phyloP scores from a whole-genome alignment of 148 eudicot species.

The Rhododendron mucronatum region DNA sequence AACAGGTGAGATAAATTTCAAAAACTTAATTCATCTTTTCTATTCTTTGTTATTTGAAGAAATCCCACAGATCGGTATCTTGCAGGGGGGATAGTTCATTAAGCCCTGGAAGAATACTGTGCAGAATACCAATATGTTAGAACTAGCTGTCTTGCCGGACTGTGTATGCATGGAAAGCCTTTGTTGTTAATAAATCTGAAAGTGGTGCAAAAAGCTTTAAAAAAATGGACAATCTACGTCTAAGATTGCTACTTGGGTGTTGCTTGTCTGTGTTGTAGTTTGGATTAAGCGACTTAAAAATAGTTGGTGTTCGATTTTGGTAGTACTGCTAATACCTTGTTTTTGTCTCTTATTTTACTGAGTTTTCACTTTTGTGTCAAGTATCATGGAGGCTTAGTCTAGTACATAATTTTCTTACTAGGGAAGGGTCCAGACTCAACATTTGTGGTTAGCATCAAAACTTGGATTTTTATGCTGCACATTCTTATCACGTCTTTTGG shows the following conservation, averaged over 20 bases:
- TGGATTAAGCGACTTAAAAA: background rate
- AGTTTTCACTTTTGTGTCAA: background rate
- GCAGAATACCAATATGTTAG: background rate
- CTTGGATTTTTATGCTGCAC: background rate
- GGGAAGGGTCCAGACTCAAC: background rate
- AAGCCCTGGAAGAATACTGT: background rate
- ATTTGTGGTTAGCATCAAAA: background rate
- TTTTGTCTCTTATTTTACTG: background rate
- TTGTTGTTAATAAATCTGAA: background rate
- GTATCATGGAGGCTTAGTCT: background rate
- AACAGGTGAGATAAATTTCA: conserved; percentile 48
- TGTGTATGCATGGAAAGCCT: background rate
- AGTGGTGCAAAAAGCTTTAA: background rate
- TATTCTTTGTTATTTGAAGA: background rate
- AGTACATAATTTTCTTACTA: background rate
- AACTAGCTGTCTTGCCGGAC: background rate
- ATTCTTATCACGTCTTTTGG: background rate
- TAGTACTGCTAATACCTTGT: background rate
- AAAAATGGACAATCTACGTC: background rate
- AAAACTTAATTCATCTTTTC: background rate
- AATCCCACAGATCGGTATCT: background rate
- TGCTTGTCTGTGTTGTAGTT: background rate
- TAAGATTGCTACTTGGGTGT: background rate
- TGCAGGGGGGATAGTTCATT: background rate
- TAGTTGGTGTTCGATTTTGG: background rate